These are phyloP conservation scores for Byssochlamys sp. DNA, from an alignment of 2,329 filamentous ascomycete species.

Conservation along the genomic window DNA sequence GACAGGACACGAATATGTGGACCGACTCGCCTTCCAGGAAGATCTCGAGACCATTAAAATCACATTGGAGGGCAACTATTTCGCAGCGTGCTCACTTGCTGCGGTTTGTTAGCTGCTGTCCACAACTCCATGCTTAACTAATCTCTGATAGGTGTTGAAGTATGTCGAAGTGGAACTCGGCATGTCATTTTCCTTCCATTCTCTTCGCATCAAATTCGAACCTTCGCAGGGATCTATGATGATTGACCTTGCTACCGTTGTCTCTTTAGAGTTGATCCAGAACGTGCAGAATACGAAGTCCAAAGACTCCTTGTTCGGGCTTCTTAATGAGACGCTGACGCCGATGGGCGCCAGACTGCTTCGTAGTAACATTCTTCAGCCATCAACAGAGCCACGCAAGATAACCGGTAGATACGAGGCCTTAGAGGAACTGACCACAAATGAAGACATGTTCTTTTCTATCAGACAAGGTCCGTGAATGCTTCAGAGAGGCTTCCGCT, in stretches of 20 bases:
- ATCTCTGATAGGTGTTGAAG: conserved; percentile 56
- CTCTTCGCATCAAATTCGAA: conserved; percentile 75
- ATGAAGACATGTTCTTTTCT: conserved; percentile 75
- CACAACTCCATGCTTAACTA: conserved; percentile 5
- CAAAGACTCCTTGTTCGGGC: conserved; percentile 69
- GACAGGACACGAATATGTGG: conserved; percentile 65
- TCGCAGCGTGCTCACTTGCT: conserved; percentile 72
- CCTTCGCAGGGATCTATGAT: conserved; percentile 89
- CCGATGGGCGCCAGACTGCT: conserved; percentile 81
- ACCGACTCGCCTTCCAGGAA: conserved; percentile 66
- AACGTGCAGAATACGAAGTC: conserved; percentile 71
- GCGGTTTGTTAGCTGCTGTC: conserved; percentile 51
- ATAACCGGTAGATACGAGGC: conserved; percentile 69
- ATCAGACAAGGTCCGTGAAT: conserved; percentile 53
- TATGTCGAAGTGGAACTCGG: conserved; percentile 65
- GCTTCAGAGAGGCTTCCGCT: neutral
- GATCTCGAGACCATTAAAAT: conserved; percentile 75
- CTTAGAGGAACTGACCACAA: conserved; percentile 67
- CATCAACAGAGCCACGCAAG: conserved; percentile 62
- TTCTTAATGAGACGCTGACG: conserved; percentile 76
- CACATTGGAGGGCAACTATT: conserved; percentile 72
- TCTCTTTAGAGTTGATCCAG: conserved; percentile 79
- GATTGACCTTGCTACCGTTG: conserved; percentile 81
- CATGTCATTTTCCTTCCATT: conserved; percentile 64
- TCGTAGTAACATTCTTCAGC: conserved; percentile 77